Percentiles rank a stretch among this genome's conserved stretches.
Conservation (phyloP, 257 asterid species). For the Prunella vulgaris region DNA sequence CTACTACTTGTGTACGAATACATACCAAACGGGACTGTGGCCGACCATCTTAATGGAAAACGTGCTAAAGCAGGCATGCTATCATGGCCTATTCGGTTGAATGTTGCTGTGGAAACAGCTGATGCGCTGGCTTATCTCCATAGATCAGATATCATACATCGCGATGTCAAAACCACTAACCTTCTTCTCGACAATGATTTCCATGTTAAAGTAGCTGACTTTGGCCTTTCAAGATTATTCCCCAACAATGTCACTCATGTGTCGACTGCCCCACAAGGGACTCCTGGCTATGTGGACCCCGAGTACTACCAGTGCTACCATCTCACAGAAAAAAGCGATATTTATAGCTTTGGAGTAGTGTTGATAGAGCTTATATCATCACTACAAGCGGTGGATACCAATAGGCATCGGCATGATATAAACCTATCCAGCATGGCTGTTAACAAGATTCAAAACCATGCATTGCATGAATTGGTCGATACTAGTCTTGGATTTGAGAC, state of each 20-base stretch:
- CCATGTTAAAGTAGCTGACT: conserved; percentile 84
- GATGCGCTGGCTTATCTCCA: conserved; percentile 70
- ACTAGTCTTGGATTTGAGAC: conserved; percentile 45
- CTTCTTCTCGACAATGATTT: conserved; percentile 63
- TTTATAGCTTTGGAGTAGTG: conserved; percentile 82
- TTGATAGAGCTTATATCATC: conserved; percentile 78
- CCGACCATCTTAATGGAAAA: conserved; percentile 76
- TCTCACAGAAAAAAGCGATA: conserved; percentile 73
- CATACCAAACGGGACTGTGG: conserved; percentile 71
- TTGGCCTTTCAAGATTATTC: conserved; percentile 67
- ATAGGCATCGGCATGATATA: conserved; percentile 62
- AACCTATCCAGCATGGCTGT: conserved; percentile 71
- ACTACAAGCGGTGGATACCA: conserved; percentile 67
- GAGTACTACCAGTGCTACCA: conserved; percentile 79
- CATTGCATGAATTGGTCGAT: conserved; percentile 68
- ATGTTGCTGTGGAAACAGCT: conserved; percentile 70
- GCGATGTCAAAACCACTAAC: conserved; percentile 81
- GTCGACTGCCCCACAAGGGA: conserved; percentile 92
- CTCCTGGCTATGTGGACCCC: conserved; percentile 88
- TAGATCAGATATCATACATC: conserved; percentile 60
- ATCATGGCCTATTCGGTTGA: conserved; percentile 63
- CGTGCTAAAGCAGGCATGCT: conserved; percentile 42
- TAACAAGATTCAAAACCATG: conserved; percentile 54
- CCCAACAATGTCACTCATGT: conserved; percentile 64
- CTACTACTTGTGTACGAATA: conserved; percentile 72